These are phyloP conservation scores for Colletotrichum zoysiae DNA, from an alignment of 2,329 filamentous ascomycete species.

Conservation along the genomic window DNA sequence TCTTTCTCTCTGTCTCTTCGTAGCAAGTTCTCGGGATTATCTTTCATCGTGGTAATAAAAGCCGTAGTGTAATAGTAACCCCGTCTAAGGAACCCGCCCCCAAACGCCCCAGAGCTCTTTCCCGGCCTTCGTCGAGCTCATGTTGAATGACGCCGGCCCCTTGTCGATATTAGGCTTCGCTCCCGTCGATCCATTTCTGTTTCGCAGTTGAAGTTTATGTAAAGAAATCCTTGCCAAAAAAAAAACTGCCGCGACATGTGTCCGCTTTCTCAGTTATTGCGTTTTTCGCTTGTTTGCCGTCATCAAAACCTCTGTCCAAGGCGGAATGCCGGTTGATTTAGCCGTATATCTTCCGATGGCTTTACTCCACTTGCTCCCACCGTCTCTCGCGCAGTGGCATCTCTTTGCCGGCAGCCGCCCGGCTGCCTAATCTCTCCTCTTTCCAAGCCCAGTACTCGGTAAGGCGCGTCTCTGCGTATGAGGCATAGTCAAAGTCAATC, in stretches of 20 bases:
- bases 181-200: slow-evolving; percentile 42
- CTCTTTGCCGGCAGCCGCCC: slow-evolving; percentile 65
- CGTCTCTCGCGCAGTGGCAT: slow-evolving; percentile 81
- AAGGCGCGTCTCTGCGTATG: slow-evolving; percentile 87
- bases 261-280: slow-evolving; percentile 10
- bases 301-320: neutral
- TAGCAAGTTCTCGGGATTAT: neutral
- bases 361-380: slow-evolving; percentile 73
- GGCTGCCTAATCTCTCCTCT: slow-evolving; percentile 75
- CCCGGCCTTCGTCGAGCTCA: slow-evolving; percentile 48
- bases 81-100: slow-evolving; percentile 7
- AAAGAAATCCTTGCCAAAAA: slow-evolving; percentile 39
- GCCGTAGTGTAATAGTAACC: neutral
- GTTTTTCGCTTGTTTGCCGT: slow-evolving; percentile 8
- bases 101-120: slow-evolving; percentile 39
- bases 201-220: slow-evolving; percentile 43
- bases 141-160: slow-evolving; percentile 51
- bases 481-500: slow-evolving; percentile 97
- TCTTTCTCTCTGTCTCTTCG: neutral
- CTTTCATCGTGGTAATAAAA: neutral
- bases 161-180: slow-evolving; percentile 42
- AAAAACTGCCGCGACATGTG: slow-evolving; percentile 13
- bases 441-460: slow-evolving; percentile 96
- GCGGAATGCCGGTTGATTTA: neutral
- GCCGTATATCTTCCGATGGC: neutral